phyloP scores from a whole-genome alignment of 192 early-diverging fungal genomes.

The Coemansia sp. region DNA sequence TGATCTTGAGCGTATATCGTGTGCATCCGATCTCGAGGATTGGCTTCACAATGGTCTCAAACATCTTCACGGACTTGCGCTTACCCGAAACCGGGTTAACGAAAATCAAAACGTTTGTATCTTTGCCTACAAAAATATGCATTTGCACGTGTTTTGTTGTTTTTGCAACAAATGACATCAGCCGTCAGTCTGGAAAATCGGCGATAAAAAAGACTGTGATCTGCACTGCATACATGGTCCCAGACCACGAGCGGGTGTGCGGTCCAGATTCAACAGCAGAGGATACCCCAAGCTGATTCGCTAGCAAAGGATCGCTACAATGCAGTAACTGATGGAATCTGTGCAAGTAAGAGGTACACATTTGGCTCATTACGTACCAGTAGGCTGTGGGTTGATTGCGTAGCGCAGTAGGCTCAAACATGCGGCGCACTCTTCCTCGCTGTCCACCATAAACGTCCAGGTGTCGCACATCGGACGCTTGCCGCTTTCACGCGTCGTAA shows the following conservation, averaged over 20 bases:
- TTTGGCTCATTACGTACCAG: slow-evolving; percentile 25
- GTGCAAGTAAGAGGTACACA: not conserved
- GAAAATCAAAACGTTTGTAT: slow-evolving; percentile 33
- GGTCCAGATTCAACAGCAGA: not conserved
- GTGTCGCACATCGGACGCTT: slow-evolving; percentile 52
- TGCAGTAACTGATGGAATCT: not conserved
- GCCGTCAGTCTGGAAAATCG: not conserved
- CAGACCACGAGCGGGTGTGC: not conserved
- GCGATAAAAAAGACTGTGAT: not conserved
- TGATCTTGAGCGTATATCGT: slow-evolving; percentile 39
- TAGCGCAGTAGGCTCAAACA: slow-evolving; percentile 39
- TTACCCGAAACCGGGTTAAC: slow-evolving; percentile 49
- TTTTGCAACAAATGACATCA: not conserved
- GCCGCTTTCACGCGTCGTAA: slow-evolving; percentile 36
- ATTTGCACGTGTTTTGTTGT: not conserved
- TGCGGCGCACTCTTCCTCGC: slow-evolving; percentile 44
- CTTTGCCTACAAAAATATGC: slow-evolving; percentile 15
- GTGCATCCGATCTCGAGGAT: slow-evolving; percentile 42
- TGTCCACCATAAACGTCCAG: slow-evolving; percentile 51
- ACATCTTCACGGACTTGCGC: slow-evolving; percentile 41
- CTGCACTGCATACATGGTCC: not conserved
- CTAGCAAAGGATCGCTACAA: not conserved
- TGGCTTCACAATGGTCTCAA: slow-evolving; percentile 51
- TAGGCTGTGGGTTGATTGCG: slow-evolving; percentile 33
- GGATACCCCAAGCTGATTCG: not conserved